A percentile compares a stretch with the other conserved stretches of the same genome.
phyloP scores from a whole-genome alignment of 2,329 filamentous ascomycete genomes.

The Penicillium corylophilum region DNA sequence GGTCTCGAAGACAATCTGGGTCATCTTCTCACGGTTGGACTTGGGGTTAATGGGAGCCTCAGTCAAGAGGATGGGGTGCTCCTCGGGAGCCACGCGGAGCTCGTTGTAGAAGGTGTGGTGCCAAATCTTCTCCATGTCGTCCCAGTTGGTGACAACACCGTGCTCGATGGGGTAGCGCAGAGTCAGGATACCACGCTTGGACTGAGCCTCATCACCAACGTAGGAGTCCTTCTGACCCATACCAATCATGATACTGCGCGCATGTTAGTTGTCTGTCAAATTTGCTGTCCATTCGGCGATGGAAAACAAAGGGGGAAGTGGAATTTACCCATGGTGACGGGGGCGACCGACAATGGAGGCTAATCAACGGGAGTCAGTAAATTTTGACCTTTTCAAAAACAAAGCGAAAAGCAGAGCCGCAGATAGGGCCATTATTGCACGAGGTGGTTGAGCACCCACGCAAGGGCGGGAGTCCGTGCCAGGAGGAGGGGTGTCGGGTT shows the following conservation, averaged over 20 bases:
- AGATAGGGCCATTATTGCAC: background rate
- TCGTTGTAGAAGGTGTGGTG: conserved; percentile 99
- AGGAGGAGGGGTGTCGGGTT: conserved; percentile 19
- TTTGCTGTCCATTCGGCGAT: background rate
- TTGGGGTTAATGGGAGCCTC: conserved; percentile 99
- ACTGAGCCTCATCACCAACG: conserved; percentile 99
- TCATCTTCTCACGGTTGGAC: conserved; percentile 99
- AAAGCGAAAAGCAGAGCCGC: background rate
- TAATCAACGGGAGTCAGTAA: conserved; percentile 44
- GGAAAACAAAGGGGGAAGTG: conserved; percentile 9
- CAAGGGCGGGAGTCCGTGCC: conserved; percentile 27
- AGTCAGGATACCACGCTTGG: conserved; percentile 99
- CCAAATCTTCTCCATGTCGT: conserved; percentile 99
- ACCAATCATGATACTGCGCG: conserved; percentile 97
- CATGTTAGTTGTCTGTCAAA: conserved; percentile 31
- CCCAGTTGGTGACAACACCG: conserved; percentile 99
- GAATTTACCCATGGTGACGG: conserved; percentile 97
- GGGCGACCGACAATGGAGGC: conserved; percentile 99
- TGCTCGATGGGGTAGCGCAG: conserved; percentile 99
- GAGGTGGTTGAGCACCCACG: conserved; percentile 16
- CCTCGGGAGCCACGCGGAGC: conserved; percentile 98
- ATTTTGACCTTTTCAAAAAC: background rate
- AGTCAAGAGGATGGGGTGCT: conserved; percentile 98
- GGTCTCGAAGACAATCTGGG: conserved; percentile 99
- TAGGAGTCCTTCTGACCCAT: conserved; percentile 99